Evolutionary conservation across 2,329 filamentous ascomycete species (phyloP).

Genomic region (Pseudocercospora cruenta): DNA sequence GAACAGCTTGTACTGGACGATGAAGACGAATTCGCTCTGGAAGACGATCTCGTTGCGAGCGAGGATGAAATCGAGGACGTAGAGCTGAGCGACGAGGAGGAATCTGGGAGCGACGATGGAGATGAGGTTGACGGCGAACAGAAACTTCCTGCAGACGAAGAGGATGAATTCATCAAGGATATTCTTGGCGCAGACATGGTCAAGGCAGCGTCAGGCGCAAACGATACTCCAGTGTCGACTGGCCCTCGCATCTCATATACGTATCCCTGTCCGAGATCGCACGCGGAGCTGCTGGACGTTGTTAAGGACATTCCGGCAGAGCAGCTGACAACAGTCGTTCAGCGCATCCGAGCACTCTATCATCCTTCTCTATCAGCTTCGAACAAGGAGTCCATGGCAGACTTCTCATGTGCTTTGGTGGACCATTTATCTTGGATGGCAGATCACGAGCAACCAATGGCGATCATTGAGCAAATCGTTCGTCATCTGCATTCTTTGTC

Average conservation of each 20-base stretch:
- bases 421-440: constrained; percentile 66
- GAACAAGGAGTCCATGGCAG: constrained; percentile 81
- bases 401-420: constrained; percentile 68
- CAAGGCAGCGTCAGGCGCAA: constrained; percentile 14
- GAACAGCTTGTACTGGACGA: constrained; percentile 74
- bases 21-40: constrained; percentile 90
- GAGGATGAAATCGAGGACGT: constrained; percentile 60
- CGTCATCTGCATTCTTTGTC: constrained; percentile 92
- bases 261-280: constrained; percentile 80
- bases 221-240: constrained; percentile 43
- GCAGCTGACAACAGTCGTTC: constrained; percentile 76
- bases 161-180: constrained; percentile 52
- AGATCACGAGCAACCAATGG: constrained; percentile 58
- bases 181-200: constrained; percentile 40
- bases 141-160: constrained; percentile 49
- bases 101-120: constrained; percentile 29
- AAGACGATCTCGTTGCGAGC: constrained; percentile 84
- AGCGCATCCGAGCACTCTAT: constrained; percentile 88
- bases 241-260: constrained; percentile 64
- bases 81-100: constrained; percentile 26
- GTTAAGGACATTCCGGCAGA: constrained; percentile 63
- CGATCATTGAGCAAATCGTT: constrained; percentile 75
- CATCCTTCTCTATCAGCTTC: constrained; percentile 82
- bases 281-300: constrained; percentile 71
- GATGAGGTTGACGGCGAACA: constrained; percentile 29